Evolutionary conservation across 176 grass and related monocot species (phyloP).

Genomic region (Oryza brachyantha): DNA sequence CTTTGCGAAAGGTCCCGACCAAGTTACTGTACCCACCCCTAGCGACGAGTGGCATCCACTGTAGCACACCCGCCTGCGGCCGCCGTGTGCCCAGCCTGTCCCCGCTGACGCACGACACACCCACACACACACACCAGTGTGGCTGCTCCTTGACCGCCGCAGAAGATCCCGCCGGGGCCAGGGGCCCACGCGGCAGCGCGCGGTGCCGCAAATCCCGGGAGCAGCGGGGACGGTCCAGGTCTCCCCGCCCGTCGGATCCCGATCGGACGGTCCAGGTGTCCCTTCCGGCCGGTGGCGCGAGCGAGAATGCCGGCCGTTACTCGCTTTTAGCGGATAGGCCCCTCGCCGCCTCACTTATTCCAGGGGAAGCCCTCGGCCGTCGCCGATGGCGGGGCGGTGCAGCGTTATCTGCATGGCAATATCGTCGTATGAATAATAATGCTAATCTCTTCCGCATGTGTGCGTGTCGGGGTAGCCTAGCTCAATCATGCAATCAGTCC

Average conservation of each 20-base stretch:
- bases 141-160: background rate
- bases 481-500: too few relatives aligned
- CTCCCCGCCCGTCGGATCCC: background rate
- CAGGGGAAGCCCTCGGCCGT: too few relatives aligned
- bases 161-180: slow-evolving; percentile 6
- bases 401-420: background rate
- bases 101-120: too few relatives aligned
- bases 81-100: too few relatives aligned
- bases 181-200: slow-evolving; percentile 10
- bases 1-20: background rate
- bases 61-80: background rate
- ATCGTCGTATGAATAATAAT: too few relatives aligned
- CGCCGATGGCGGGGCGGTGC: too few relatives aligned
- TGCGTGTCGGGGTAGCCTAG: too few relatives aligned
- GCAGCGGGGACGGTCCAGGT: background rate
- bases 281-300: background rate
- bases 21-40: background rate
- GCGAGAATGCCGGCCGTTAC: background rate
- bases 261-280: background rate
- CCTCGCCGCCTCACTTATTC: background rate
- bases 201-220: slow-evolving; percentile 24
- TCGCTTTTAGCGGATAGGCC: background rate
- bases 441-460: too few relatives aligned
- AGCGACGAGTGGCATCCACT: background rate
- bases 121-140: too few relatives aligned